Base-by-base conservation (phyloP, 768 basidiomycete genomes). In the Hydnum rufescens region DNA sequence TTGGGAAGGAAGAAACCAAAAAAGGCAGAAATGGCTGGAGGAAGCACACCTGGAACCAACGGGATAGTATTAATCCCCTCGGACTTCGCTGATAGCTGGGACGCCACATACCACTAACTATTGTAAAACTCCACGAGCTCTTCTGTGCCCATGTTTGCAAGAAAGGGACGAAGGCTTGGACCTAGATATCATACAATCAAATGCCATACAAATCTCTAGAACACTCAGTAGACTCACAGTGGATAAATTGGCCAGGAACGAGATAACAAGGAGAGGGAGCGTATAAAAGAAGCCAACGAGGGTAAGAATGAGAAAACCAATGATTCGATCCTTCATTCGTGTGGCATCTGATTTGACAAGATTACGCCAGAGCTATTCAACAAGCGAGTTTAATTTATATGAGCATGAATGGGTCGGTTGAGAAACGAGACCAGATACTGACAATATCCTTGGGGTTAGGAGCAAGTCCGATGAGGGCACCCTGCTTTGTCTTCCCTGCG, bases 321-420 rank as follows among this genome's bases (percentile, higher is more conserved):
- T 66, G 30, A 71, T 66, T 59, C 72, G 74, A 64, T 83, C 82
- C 34, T 78, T 73, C 25, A 74, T 65, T 23, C 86, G 62, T 57
- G 84, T 79, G 4, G 65, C 72, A 18, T 81, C 71, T 1, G 79
- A 74, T 61, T 75, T 77, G 60, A 77, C 80, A 69, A 97, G 73
- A 63, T 99, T 99, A 42, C 72, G 66, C 95, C 95, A 99, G 49
- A 96, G 78, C 82, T 86, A n/a, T n/a, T n/a, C n/a, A n/a, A 36
- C 8, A 22, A 44, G 32, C 4, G 6, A 39, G 36, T 26, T 8
- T 8, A 29, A n/a, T 5, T 23, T 23, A 42, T 16, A 16, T 28
- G 55, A 16, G 32, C 32, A 19, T 16, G 31, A 19, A 28, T 22
- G 3, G 26, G 16, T n/a, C n/a, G n/a, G n/a, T n/a, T n/a, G n/a